phyloP scores from a whole-genome alignment of 73 alveolate species.

The Paramecium bursaria region DNA sequence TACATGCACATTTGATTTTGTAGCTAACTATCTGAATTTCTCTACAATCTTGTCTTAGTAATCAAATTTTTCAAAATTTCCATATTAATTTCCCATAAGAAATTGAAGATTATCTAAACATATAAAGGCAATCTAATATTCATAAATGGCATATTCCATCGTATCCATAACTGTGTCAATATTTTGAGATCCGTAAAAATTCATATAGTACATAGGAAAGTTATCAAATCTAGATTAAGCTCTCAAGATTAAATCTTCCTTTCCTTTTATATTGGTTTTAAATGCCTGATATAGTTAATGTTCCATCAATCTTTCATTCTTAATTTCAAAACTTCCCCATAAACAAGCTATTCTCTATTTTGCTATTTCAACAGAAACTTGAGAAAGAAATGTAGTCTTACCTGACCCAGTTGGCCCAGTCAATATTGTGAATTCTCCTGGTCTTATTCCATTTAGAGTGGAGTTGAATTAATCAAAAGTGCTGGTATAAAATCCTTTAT shows the following conservation, averaged over 20 bases:
- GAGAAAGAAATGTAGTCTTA: constrained; percentile 88
- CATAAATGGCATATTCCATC: constrained; percentile 87
- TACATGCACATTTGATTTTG: constrained; percentile 83
- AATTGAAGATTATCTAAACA: constrained; percentile 89
- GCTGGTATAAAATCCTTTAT: constrained; percentile 73
- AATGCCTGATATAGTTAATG: constrained; percentile 75
- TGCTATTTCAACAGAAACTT: constrained; percentile 83
- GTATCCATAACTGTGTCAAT: constrained; percentile 77
- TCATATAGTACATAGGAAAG: constrained; percentile 82
- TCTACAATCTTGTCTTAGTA: constrained; percentile 80
- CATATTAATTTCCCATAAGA: constrained; percentile 85
- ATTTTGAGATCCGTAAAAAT: constrained; percentile 89
- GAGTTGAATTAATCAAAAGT: constrained; percentile 77
- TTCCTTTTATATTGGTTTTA: constrained; percentile 67
- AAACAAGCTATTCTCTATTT: constrained; percentile 79
- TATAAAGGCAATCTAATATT: constrained; percentile 82
- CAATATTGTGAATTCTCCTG: constrained; percentile 87
- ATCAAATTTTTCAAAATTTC: constrained; percentile 81
- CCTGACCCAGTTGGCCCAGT: constrained; percentile 97
- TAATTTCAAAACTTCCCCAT: constrained; percentile 94
- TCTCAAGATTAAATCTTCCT: constrained; percentile 58
- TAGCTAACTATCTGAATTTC: constrained; percentile 78
- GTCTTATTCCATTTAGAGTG: constrained; percentile 83
- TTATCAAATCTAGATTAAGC: constrained; percentile 71
- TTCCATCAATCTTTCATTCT: constrained; percentile 80